Evolutionary conservation across 2,329 filamentous ascomycete genomes (phyloP), one percentile per base, ranked within the genome.

Genomic region (Colletotrichum sp.): DNA sequence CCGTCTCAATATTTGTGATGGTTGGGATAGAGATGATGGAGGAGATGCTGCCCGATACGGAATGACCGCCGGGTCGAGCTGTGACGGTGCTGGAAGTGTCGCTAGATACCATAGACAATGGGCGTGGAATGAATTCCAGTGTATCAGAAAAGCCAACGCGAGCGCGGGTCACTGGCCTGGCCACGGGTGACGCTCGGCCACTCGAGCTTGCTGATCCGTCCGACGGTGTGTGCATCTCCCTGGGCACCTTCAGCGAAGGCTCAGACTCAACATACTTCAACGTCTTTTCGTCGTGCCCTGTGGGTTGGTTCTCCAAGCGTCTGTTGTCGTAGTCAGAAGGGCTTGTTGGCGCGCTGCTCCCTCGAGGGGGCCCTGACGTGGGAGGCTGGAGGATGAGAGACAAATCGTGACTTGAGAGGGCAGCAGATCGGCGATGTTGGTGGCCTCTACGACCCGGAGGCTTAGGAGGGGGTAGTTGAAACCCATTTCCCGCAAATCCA

Each of bases 61-160:
- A 95, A 82, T 96, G 95, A 7, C 92, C 74, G 13, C 77, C 91
- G 5, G 90, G 90, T 30, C 92, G 90, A 21, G 93, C 89, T 1
- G 95, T 95, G 70, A 92, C 86, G 4, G 94, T 97, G 81, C 93
- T 96, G 61, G 95, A 93, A 0, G 95, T 95, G 82, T 97, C 95
- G 24, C 93, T 96, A 2, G 95, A 98, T 16, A 98, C 92, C 24
- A 96, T 88, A 3, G 96, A 98, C 21, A 98, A 85, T 1, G 96
- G 96, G 13, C 95, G 91, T 7, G 94, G 94, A 79, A 96, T 96
- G 77, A 94, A 96, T 83, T 98, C 95, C 32, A 98, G 89, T 13
- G 92, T 94, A 78, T 98, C 95, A 1, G 95, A 95, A 81, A 98
- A 98, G 1, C 94, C 95, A 61, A 98, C 95, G 14, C 94, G 89